Evolutionary conservation across 371 early-diverging fungal species (phyloP).

Genomic region (Mucor circinelloides): DNA sequence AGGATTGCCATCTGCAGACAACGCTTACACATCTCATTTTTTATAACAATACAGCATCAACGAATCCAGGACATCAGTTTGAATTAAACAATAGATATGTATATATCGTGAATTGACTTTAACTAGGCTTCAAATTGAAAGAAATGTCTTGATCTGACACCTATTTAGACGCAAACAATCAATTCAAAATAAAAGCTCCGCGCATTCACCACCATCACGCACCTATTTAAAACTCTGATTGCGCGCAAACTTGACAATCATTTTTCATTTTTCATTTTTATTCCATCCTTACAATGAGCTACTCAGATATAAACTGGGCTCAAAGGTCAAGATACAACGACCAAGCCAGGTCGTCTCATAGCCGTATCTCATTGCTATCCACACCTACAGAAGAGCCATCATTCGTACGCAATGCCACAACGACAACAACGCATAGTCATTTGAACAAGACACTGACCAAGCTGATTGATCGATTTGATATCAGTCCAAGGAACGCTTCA

Average conservation of each 20-base stretch:
- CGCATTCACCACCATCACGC: not conserved
- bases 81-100: no score
- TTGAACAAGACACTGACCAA: conserved; percentile 21
- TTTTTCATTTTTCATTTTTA: not conserved
- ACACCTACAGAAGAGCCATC: not conserved
- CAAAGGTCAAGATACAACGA: conserved; percentile 11
- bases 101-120: no score
- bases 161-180: not conserved
- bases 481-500: not conserved
- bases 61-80: no score
- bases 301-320: conserved; percentile 10
- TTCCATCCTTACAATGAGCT: not conserved
- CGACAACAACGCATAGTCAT: not conserved
- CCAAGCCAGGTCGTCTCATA: not conserved
- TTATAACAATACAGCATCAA: no score
- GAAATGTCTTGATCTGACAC: no score
- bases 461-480: conserved; percentile 20
- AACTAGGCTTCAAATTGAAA: no score
- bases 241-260: not conserved
- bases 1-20: no score
- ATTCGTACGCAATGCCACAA: not conserved
- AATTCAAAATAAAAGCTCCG: not conserved
- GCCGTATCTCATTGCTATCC: conserved; percentile 2
- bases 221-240: not conserved
- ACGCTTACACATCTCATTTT: no score